Conservation (phyloP, 352 stramenopile genomes). For the Phytophthora foliorum region DNA sequence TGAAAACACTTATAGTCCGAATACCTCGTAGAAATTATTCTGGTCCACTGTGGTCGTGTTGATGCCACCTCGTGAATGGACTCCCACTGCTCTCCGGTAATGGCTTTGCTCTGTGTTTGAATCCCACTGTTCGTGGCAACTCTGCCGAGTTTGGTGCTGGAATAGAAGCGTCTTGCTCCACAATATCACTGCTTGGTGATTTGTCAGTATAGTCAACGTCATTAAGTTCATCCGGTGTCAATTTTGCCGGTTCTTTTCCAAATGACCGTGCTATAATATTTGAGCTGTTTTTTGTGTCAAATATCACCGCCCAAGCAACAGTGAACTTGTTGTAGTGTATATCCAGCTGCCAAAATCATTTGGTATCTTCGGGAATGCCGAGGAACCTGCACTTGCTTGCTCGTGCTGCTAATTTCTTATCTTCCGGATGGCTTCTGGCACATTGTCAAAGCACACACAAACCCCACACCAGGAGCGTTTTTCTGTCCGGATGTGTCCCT, state of each 20-base stretch:
- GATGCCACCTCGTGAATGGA: background rate
- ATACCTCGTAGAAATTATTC: background rate
- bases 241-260: background rate
- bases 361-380: slow-evolving; percentile 8
- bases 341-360: slow-evolving; percentile 1
- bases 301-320: background rate
- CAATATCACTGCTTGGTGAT: background rate
- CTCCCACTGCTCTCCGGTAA: slow-evolving; percentile 6
- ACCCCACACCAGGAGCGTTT: background rate
- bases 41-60: background rate
- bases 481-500: background rate
- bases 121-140: slow-evolving; percentile 7
- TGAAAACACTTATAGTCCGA: slow-evolving; percentile 8
- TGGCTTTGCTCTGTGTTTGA: background rate
- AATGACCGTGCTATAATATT: slow-evolving; percentile 3
- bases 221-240: background rate
- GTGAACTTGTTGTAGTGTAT: slow-evolving; percentile 6
- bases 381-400: slow-evolving; percentile 8
- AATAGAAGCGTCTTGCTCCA: background rate
- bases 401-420: slow-evolving; percentile 9
- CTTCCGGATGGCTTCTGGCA: slow-evolving; percentile 1
- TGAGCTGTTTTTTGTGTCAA: background rate
- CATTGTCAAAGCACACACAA: slow-evolving; percentile 7
- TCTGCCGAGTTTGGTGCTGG: background rate
- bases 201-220: background rate